Conservation (phyloP, 1,284 basidiomycete genomes). For the Xerocomus minutiporus region DNA sequence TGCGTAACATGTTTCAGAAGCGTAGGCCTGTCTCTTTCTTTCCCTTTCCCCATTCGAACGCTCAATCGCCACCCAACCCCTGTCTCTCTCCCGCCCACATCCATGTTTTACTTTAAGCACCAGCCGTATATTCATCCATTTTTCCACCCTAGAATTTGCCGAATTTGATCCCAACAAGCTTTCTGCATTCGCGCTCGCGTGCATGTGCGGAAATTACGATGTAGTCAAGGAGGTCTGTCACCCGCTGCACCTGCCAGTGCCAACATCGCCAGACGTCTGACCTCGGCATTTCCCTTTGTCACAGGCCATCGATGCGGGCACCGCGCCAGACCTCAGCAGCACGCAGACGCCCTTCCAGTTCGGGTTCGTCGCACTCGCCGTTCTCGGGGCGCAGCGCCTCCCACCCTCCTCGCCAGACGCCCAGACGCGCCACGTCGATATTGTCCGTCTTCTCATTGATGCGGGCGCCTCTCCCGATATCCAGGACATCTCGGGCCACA, state of each 20-base stretch:
- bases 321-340: conserved; percentile 39
- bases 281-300: neutral
- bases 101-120: neutral
- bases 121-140: neutral
- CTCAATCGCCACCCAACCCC: neutral
- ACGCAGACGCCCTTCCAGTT: conserved; percentile 46
- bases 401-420: neutral
- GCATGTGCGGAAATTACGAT: conserved; percentile 35
- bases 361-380: conserved; percentile 43
- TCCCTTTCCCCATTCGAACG: neutral
- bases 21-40: conserved; percentile 24
- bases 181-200: conserved; percentile 37
- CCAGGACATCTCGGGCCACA: conserved; percentile 46
- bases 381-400: conserved; percentile 43
- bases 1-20: conserved; percentile 38
- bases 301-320: conserved; percentile 38
- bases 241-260: neutral
- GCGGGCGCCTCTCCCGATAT: conserved; percentile 40
- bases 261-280: neutral
- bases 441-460: conserved; percentile 41
- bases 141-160: conserved; percentile 16
- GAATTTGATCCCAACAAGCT: conserved; percentile 29
- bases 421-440: conserved; percentile 32
- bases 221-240: conserved; percentile 31
- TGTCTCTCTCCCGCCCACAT: neutral